Conservation (phyloP, 2,329 filamentous ascomycete genomes). For the Aureobasidium sp. region DNA sequence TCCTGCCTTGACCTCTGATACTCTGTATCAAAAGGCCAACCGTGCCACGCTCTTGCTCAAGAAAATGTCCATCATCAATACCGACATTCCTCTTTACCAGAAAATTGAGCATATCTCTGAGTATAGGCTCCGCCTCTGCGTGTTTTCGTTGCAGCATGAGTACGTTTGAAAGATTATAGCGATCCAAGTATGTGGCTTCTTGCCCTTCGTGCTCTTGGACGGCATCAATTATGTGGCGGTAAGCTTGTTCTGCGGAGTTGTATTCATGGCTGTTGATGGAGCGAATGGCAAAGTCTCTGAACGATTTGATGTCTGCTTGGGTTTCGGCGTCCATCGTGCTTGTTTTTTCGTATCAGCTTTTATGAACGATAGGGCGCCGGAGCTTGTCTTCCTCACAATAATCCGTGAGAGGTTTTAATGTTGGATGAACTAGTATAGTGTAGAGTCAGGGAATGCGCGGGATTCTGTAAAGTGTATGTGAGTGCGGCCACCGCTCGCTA, state of each 20-base stretch:
- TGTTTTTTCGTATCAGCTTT: too few relatives aligned
- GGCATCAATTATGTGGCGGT: not conserved
- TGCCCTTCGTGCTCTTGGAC: not conserved
- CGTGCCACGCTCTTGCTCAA: not conserved
- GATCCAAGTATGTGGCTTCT: not conserved
- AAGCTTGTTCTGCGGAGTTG: not conserved
- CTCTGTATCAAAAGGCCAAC: not conserved
- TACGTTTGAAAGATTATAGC: not conserved
- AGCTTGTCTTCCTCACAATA: too few relatives aligned
- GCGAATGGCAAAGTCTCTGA: too few relatives aligned
- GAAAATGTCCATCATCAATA: not conserved
- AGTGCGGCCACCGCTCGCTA: too few relatives aligned
- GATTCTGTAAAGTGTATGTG: too few relatives aligned
- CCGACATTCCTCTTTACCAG: not conserved
- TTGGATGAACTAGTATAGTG: too few relatives aligned
- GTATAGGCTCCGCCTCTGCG: not conserved
- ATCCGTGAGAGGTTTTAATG: too few relatives aligned
- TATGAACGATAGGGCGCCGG: too few relatives aligned
- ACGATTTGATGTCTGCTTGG: too few relatives aligned
- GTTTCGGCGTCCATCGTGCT: too few relatives aligned
- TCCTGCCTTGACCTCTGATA: not conserved
- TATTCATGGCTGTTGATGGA: not conserved
- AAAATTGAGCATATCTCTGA: not conserved
- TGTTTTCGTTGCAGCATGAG: not conserved
- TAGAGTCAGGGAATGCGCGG: too few relatives aligned